Percentiles rank a stretch among this genome's conserved stretches.
Evolutionary conservation across 768 basidiomycete genomes (phyloP).

Genomic region (Clavaria fumosa): DNA sequence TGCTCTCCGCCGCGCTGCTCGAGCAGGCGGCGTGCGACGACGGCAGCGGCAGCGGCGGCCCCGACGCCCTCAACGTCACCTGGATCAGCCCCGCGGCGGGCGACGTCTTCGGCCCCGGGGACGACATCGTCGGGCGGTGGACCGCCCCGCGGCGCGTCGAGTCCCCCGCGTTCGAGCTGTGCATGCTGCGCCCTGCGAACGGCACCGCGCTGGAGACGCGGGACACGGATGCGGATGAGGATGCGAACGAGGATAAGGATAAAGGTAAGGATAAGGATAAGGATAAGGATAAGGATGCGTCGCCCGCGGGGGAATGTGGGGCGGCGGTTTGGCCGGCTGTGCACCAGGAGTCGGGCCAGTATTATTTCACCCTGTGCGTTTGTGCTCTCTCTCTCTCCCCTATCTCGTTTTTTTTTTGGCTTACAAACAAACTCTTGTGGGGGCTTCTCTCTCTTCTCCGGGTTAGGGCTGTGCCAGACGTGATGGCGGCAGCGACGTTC

Average conservation of each 20-base stretch:
- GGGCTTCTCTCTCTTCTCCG: background rate
- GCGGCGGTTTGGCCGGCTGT: conserved; percentile 12
- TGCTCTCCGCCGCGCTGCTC: too few relatives aligned
- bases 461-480: conserved; percentile 15
- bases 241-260: too few relatives aligned
- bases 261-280: too few relatives aligned
- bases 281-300: conserved; percentile 1
- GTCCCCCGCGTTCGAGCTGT: conserved; percentile 22
- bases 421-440: background rate
- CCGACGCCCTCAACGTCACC: conserved; percentile 12
- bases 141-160: conserved; percentile 12
- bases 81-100: conserved; percentile 7
- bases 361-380: conserved; percentile 16
- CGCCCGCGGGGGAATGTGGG: conserved; percentile 12
- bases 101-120: conserved; percentile 8
- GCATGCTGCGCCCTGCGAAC: conserved; percentile 7
- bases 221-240: too few relatives aligned
- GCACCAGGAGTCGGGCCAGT: conserved; percentile 11
- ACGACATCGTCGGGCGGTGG: conserved; percentile 21
- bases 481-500: conserved; percentile 8
- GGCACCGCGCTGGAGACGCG: conserved; percentile 5
- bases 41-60: too few relatives aligned
- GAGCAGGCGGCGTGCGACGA: too few relatives aligned
- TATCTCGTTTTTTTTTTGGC: background rate
- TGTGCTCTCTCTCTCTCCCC: too few relatives aligned